Evolutionary conservation across 768 basidiomycete genomes (phyloP).

Genomic region (Kondoa malvinella): DNA sequence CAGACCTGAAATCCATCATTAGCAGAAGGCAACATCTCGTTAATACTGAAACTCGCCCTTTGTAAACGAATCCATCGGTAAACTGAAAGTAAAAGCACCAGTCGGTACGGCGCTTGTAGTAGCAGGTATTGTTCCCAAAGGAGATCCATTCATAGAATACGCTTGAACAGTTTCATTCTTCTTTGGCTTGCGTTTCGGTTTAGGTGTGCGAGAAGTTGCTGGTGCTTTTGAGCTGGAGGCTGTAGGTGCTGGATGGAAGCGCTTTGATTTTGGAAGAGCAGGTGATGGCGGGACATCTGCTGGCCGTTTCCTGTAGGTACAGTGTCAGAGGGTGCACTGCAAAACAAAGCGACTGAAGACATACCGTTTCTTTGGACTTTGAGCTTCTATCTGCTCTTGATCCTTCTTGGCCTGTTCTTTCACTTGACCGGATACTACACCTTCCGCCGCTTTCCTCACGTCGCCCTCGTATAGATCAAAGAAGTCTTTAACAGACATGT

Average conservation of each 20-base stretch:
- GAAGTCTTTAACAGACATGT: constrained; percentile 1
- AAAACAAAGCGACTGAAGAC: background rate
- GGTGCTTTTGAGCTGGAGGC: constrained; percentile 3
- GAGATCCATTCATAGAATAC: constrained; percentile 19
- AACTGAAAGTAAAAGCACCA: background rate
- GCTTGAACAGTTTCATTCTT: constrained; percentile 17
- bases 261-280: background rate
- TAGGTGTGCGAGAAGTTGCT: constrained; percentile 6
- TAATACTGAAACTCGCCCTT: background rate
- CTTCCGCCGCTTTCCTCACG: background rate
- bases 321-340: background rate
- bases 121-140: constrained; percentile 1
- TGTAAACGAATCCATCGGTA: background rate
- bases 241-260: background rate
- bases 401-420: background rate
- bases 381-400: background rate
- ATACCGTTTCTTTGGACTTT: constrained; percentile 1
- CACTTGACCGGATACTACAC: background rate
- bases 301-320: background rate
- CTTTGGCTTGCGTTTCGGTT: constrained; percentile 9
- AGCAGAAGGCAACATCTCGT: background rate
- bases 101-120: background rate
- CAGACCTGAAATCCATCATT: background rate
- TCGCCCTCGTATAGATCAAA: background rate
- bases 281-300: constrained; percentile 1